Base-by-base conservation (phyloP, 2,329 filamentous ascomycete species). In the Claviceps citrina region DNA sequence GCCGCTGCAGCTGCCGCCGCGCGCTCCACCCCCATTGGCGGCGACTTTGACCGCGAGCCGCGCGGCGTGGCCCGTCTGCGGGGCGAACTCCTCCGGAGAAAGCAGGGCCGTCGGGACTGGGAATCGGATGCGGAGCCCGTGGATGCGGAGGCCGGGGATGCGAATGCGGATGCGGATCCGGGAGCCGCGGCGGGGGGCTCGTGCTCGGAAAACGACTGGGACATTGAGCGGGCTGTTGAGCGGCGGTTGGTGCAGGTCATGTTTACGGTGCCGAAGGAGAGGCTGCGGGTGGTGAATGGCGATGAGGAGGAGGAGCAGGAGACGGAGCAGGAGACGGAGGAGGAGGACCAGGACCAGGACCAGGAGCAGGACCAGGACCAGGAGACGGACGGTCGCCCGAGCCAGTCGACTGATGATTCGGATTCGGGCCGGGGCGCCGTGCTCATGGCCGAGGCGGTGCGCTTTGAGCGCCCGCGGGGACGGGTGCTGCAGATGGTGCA, bases 261-360 rank as follows among this genome's bases (percentile, higher is more conserved):
- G 74, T 96, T 94, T 59, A 95, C 89, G 0, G 85, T 95, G 44
- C 89, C 91, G 2, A 85, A 81, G 57, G 81, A 89, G 58, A 76
- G 77, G 49, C 61, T 96, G 46, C 67, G 89, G 20, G 86, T 96
- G n/a, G 89, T 95, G 16, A 96, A 96, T 56, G 79, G 74, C 38
- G 22, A 24, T 8, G 22, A 18, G 7, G 30, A 31, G 15, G 8
- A 31, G 3, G 3, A 22, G 12, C 6, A 18, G 2, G 5, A 19
- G 1, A 6, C 4, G 24, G 10, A 19, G 10, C 6, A 16, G 15
- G 3, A 12, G 8, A 7, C 15, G 30, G 30, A 12, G 3, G n/a
- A 15, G 8, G 9, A 31, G 1, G n/a, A 16, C 8, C 15, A 31
- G 4, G n/a, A n/a, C n/a, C n/a, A n/a, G 22, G 22, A 24, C 22